Conservation (phyloP, 768 basidiomycete species). For the Lanmaoa pseudosensibilis region DNA sequence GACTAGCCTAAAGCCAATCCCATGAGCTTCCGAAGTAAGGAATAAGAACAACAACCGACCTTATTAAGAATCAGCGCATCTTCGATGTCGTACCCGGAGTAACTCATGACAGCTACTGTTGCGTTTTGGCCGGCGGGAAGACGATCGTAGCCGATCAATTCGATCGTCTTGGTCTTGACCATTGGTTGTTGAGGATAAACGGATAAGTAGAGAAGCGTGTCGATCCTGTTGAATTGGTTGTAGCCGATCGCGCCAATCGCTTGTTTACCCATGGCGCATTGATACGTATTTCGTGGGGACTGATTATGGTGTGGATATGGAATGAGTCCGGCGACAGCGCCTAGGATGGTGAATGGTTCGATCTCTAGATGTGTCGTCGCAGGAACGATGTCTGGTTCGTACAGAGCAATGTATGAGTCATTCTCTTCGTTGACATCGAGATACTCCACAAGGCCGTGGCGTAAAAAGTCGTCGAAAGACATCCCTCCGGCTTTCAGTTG, state of each 20-base stretch:
- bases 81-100: constrained; percentile 99
- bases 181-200: constrained; percentile 99
- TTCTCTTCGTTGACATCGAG: constrained; percentile 99
- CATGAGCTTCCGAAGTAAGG: constrained; percentile 3
- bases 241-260: constrained; percentile 98
- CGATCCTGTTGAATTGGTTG: constrained; percentile 96
- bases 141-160: constrained; percentile 93
- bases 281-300: constrained; percentile 98
- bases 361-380: constrained; percentile 96
- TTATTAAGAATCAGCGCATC: constrained; percentile 97
- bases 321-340: constrained; percentile 96
- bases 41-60: constrained; percentile 39
- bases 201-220: constrained; percentile 95
- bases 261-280: constrained; percentile 99
- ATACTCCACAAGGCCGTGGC: constrained; percentile 92
- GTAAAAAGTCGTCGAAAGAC: constrained; percentile 92
- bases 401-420: constrained; percentile 93
- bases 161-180: constrained; percentile 99
- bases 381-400: constrained; percentile 81
- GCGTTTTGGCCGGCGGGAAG: constrained; percentile 98
- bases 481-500: constrained; percentile 75
- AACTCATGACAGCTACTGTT: constrained; percentile 98
- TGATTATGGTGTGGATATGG: constrained; percentile 99
- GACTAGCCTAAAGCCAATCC: constrained; percentile 62
- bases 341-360: constrained; percentile 96